A percentile compares a stretch with the other conserved stretches of the same genome.
These are phyloP conservation scores for Tricholoma bakamatsutake DNA, from an alignment of 768 basidiomycete genomes.

Conservation along the genomic window DNA sequence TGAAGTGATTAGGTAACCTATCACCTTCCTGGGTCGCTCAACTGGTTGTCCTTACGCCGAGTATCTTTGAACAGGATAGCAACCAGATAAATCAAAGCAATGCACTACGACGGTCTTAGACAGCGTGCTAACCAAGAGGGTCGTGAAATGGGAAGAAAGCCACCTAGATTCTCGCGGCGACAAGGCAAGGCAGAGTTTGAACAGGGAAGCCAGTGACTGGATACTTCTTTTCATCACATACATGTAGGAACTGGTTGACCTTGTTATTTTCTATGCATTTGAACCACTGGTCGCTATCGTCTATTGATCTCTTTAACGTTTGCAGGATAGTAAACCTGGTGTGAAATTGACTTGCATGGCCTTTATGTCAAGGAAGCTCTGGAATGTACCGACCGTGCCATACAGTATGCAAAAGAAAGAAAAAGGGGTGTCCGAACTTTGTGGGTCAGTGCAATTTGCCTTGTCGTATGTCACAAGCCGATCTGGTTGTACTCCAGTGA, in stretches of 20 bases:
- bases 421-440: slow-evolving; percentile 63
- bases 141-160: slow-evolving; percentile 73
- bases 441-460: slow-evolving; percentile 53
- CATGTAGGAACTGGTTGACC: too few species aligned
- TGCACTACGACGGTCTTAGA: slow-evolving; percentile 61
- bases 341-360: slow-evolving; percentile 87
- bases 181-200: slow-evolving; percentile 67
- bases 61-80: slow-evolving; percentile 32
- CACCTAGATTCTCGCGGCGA: slow-evolving; percentile 67
- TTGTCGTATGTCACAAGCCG: not conserved
- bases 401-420: slow-evolving; percentile 62
- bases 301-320: not conserved
- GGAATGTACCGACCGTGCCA: slow-evolving; percentile 59
- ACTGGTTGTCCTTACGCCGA: not conserved
- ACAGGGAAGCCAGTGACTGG: slow-evolving; percentile 81
- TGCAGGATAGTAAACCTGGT: slow-evolving; percentile 58
- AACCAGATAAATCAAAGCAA: slow-evolving; percentile 66
- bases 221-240: too few species aligned
- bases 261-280: too few species aligned
- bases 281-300: not conserved
- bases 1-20: slow-evolving; percentile 1
- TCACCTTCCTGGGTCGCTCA: not conserved
- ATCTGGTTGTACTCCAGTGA: slow-evolving; percentile 46
- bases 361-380: slow-evolving; percentile 93
- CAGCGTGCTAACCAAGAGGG: slow-evolving; percentile 75